Evolutionary conservation across 1,284 basidiomycete species (phyloP), one percentile per base, ranked within the genome.

Genomic region (Butyriboletus appendiculatus): DNA sequence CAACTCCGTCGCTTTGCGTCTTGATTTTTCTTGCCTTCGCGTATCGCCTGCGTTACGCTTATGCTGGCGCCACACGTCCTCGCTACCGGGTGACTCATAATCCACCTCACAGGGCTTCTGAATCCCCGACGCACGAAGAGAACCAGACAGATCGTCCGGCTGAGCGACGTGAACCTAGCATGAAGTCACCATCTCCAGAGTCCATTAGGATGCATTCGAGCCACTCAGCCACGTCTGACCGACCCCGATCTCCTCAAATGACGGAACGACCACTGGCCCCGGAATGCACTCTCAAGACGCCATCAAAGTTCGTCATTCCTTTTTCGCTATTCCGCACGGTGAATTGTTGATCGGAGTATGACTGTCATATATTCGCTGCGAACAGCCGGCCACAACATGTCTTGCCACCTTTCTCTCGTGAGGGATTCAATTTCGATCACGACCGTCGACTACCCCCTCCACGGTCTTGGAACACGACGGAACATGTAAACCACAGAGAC

Each of bases 331-430:
- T 50, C 32, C 57, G 40, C 49, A 43, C 40, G 41, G 50, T 56
- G 56, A 61, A 48, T 40, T 46, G 54, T 49, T 71, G 64, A 67
- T 68, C 65, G 65, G 59, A 52, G 67, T 56, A 50, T 54, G 52
- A 38, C 53, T 47, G 20, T 33, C 52, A 60, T 60, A 45, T 46
- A 62, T 59, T 62, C 52, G 37, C 59, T 61, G 59, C 60, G 58
- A 69, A 59, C 69, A 66, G 58, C 64, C 69, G 69, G 63, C 54
- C 56, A 50, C 71, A 65, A 63, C 68, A 71, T 68, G 71, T 56
- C 52, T 59, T 69, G 52, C 67, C 67, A 55, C 61, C 70, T 59
- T 57, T 71, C 50, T 56, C 69, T 57, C 68, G 63, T 51, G 66
- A 71, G 47, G 62, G 63, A 46, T 65, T 64, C 63, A 58, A 66